These are phyloP conservation scores for Prototheca cutis DNA, from an alignment of 163 green algal species.

Conservation along the genomic window DNA sequence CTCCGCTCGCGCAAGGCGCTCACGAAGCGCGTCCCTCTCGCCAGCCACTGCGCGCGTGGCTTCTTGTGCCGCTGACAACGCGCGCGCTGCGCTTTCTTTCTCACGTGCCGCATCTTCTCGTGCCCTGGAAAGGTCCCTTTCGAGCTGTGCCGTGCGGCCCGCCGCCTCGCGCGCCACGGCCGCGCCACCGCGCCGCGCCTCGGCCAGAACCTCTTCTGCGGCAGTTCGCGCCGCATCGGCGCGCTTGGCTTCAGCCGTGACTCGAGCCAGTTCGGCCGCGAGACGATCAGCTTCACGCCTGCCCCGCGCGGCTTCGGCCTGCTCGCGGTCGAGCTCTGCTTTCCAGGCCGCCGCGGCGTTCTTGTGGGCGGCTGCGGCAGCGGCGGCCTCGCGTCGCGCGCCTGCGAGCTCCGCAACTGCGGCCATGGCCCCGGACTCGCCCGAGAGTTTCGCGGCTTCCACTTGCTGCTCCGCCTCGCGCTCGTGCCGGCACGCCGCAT, in stretches of 20 bases:
- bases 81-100: too few relatives aligned
- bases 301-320: background rate
- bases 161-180: background rate
- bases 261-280: background rate
- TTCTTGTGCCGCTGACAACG: too few relatives aligned
- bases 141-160: background rate
- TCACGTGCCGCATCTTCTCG: background rate
- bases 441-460: slow-evolving; percentile 47
- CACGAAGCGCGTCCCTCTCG: too few relatives aligned
- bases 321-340: slow-evolving; percentile 19
- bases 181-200: slow-evolving; percentile 33
- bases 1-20: too few relatives aligned
- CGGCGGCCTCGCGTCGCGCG: slow-evolving; percentile 34
- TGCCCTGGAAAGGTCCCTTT: background rate
- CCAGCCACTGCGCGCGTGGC: too few relatives aligned
- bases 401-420: slow-evolving; percentile 55
- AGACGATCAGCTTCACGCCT: slow-evolving; percentile 3
- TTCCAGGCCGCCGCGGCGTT: slow-evolving; percentile 44
- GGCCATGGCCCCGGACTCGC: slow-evolving; percentile 27
- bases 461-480: slow-evolving; percentile 49
- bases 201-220: slow-evolving; percentile 3
- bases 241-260: background rate
- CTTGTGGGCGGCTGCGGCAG: slow-evolving; percentile 43
- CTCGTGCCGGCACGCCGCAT: slow-evolving; percentile 46
- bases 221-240: slow-evolving; percentile 4